Evolutionary conservation across 306 rosid genomes (phyloP), one percentile per base, ranked within the genome.

Genomic region (Dalbergia cultrata): DNA sequence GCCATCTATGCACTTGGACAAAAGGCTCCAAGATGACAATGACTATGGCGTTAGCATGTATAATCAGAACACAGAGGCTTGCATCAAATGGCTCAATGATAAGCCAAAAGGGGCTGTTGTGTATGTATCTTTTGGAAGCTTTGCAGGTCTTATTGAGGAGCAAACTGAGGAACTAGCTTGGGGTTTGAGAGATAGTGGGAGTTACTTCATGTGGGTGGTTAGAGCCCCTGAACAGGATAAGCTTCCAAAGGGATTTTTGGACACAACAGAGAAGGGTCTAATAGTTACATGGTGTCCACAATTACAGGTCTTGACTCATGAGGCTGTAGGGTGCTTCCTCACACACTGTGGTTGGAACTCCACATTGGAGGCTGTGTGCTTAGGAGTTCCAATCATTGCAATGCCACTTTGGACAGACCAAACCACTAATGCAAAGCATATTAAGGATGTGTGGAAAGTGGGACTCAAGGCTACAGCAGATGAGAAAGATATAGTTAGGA

Each of bases 321-420:
- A 70, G 12, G 83, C 83, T 59, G n/a, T 79, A 43, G 77, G 41
- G 62, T 79, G 83, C 18, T 79, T 79, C 21, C n/a, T 79, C n/a
- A 45, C 83, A 47, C 83, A 79, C 16, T 79, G 83, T 70, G 83
- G 83, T 59, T 70, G 77, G 77, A 79, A 79, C 53, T 79, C 83
- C 10, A 17, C 77, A 12, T 60, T 79, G 53, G 83, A 79, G 64
- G 77, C 83, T 44, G n/a, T 79, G 70, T 11, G 77, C 64, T 79
- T 70, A 13, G 83, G 83, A 59, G 77, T 79, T 59, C 77, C 83
- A 33, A 5, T 79, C 64, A 58, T 79, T 59, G 83, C 77, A 79
- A 60, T 79, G 83, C 83, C 83, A 26, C 53, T 44, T 35, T 79
- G 76, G 70, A 70, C 70, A 12, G 83, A 79, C 31, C 83, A 79